These are phyloP conservation scores for Hemileia vastatrix DNA, from an alignment of 1,284 basidiomycete species.

Conservation along the genomic window DNA sequence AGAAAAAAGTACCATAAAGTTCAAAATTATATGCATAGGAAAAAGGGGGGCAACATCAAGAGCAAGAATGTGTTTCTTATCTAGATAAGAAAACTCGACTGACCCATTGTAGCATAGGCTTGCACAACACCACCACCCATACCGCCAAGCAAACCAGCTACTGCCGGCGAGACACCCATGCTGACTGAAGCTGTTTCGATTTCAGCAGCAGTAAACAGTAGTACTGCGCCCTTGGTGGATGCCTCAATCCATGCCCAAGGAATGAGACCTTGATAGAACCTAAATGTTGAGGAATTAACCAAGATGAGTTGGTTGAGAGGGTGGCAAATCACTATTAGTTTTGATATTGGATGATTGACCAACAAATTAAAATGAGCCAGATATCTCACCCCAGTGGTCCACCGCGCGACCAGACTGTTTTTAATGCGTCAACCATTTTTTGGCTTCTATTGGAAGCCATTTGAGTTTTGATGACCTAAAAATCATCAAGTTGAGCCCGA, in stretches of 20 bases:
- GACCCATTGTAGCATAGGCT: constrained; percentile 98
- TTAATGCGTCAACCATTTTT: constrained; percentile 75
- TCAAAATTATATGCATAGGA: neutral
- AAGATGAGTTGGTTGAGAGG: neutral
- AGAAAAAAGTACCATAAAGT: neutral
- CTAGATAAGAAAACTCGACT: constrained; percentile 41
- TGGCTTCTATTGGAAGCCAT: constrained; percentile 92
- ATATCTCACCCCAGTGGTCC: constrained; percentile 60
- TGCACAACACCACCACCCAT: constrained; percentile 97
- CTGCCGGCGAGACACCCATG: constrained; percentile 63
- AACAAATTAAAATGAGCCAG: neutral
- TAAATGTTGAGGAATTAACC: neutral
- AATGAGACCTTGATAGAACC: constrained; percentile 90
- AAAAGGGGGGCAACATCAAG: neutral
- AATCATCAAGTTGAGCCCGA: neutral
- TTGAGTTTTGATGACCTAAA: constrained; percentile 76
- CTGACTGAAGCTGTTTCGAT: constrained; percentile 64
- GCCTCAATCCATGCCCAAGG: constrained; percentile 99
- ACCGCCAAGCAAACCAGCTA: constrained; percentile 82
- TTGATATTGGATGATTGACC: neutral
- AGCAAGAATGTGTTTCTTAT: neutral
- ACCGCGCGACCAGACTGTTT: constrained; percentile 82
- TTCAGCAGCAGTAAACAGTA: constrained; percentile 91
- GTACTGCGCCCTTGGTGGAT: constrained; percentile 92
- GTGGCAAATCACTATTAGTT: neutral